Percentiles rank a stretch among this genome's conserved stretches.
phyloP scores from a whole-genome alignment of 768 basidiomycete genomes.

The Phylloporus sp. region DNA sequence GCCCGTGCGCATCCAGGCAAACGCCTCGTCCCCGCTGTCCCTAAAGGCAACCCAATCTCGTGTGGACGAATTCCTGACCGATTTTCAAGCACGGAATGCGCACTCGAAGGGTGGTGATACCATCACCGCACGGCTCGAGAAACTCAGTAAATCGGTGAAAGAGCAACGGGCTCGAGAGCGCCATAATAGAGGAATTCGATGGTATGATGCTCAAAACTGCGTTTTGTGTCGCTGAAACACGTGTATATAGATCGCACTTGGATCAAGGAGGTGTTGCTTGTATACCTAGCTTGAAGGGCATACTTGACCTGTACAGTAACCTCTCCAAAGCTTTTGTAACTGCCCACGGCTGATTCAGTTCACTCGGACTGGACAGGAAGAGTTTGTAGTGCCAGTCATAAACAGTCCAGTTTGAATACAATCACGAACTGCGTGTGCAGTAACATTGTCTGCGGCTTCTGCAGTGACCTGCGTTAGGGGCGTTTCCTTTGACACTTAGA shows the following conservation, averaged over 20 bases:
- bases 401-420: too few relatives aligned
- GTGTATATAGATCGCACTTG: background rate
- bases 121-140: conserved; percentile 56
- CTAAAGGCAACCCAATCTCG: conserved; percentile 37
- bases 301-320: too few relatives aligned
- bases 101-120: conserved; percentile 48
- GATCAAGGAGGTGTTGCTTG: background rate
- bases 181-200: conserved; percentile 1
- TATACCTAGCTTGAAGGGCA: too few relatives aligned
- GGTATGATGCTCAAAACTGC: conserved; percentile 12
- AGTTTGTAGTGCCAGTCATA: too few relatives aligned
- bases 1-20: conserved; percentile 42
- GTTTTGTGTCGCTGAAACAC: too few relatives aligned
- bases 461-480: too few relatives aligned
- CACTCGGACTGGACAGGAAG: too few relatives aligned
- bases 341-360: background rate
- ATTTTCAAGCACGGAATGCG: conserved; percentile 44
- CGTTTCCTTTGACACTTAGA: too few relatives aligned
- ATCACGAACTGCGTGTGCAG: too few relatives aligned
- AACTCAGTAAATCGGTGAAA: conserved; percentile 47
- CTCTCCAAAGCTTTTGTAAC: background rate
- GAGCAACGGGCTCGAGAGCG: conserved; percentile 38
- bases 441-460: too few relatives aligned
- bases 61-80: conserved; percentile 44
- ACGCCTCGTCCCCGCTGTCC: conserved; percentile 35